phyloP scores from a whole-genome alignment of 495 filamentous ascomycete genomes.

The Podospora tetraspora region DNA sequence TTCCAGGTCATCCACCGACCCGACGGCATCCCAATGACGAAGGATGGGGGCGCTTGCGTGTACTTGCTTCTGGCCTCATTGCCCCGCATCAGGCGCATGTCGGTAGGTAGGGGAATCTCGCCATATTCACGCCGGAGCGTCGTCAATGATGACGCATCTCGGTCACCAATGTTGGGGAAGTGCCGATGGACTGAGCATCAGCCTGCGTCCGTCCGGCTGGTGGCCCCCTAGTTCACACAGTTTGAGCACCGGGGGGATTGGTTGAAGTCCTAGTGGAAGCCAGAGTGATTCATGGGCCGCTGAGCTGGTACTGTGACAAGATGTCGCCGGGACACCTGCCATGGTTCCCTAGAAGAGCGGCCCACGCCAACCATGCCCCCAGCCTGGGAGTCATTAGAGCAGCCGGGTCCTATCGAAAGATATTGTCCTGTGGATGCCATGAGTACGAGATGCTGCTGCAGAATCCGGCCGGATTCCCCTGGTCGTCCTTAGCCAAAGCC shows the following conservation, averaged over 20 bases:
- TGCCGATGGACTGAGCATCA: neutral
- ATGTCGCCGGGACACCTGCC: neutral
- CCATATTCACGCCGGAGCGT: neutral
- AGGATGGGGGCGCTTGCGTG: neutral
- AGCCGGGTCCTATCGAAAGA: neutral
- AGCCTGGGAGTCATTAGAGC: neutral
- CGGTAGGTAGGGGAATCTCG: neutral
- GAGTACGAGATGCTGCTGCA: too few relatives aligned
- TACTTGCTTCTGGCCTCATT: neutral
- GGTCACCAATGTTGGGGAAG: neutral
- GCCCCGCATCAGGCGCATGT: neutral
- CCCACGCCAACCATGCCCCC: neutral
- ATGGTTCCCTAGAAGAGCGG: neutral
- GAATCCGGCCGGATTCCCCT: neutral
- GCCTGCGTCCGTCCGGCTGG: neutral
- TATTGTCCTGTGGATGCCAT: neutral
- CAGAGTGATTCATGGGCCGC: neutral
- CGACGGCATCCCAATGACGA: neutral
- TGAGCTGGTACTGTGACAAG: neutral
- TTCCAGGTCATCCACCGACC: neutral
- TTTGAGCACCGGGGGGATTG: neutral
- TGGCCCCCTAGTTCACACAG: neutral
- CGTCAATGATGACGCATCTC: neutral
- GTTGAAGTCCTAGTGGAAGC: neutral
- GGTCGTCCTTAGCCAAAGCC: neutral